Percentiles rank a stretch among this genome's conserved stretches.
Evolutionary conservation across 306 rosid genomes (phyloP).

Genomic region (Rosa lucieae): DNA sequence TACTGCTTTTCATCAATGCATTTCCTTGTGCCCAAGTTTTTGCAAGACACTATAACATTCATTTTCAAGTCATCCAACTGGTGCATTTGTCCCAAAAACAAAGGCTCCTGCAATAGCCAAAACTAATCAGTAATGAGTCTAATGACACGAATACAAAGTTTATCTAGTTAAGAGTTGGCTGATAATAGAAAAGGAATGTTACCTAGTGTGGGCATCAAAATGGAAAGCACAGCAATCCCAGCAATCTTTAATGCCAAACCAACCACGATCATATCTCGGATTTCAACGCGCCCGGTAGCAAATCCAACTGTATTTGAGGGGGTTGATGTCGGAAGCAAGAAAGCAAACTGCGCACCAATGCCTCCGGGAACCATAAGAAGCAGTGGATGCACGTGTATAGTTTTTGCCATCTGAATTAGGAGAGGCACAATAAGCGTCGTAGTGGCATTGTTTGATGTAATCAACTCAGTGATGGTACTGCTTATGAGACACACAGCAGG

Average conservation of each 20-base stretch:
- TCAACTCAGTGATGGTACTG: conserved; percentile 68
- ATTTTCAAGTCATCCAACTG: background rate
- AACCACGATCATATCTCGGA: conserved; percentile 68
- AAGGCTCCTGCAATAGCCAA: conserved; percentile 48
- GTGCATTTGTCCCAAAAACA: conserved; percentile 51
- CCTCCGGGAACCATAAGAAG: conserved; percentile 84
- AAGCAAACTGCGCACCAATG: conserved; percentile 72
- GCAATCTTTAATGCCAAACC: conserved; percentile 74
- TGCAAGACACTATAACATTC: background rate
- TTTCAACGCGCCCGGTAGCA: conserved; percentile 67
- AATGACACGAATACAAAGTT: background rate
- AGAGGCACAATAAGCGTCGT: conserved; percentile 75
- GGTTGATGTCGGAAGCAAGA: conserved; percentile 71
- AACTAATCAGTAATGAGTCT: background rate
- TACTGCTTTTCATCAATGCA: background rate
- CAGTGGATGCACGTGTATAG: conserved; percentile 70
- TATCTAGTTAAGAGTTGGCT: background rate
- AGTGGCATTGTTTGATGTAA: conserved; percentile 76
- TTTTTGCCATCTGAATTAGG: conserved; percentile 57
- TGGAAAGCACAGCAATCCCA: conserved; percentile 50
- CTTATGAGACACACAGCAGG: conserved; percentile 67
- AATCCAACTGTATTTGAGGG: conserved; percentile 87
- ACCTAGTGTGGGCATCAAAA: conserved; percentile 85
- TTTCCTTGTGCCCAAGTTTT: background rate
- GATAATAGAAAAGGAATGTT: background rate